phyloP scores from a whole-genome alignment of 805 yeast species.

The Vanderwaltozyma verrucispora region DNA sequence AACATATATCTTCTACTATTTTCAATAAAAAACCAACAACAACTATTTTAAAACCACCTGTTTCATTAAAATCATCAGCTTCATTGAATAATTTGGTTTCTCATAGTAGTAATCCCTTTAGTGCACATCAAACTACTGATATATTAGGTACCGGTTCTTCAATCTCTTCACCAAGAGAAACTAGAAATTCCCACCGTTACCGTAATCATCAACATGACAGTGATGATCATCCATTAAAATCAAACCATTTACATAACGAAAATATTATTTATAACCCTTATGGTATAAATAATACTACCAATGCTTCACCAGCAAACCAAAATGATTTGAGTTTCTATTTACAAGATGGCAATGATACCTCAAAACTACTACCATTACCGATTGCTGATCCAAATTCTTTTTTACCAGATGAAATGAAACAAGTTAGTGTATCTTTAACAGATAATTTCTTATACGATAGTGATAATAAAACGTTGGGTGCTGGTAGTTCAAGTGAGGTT shows the following conservation, averaged over 20 bases:
- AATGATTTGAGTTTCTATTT: conserved; percentile 21
- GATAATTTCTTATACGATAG: conserved; percentile 44
- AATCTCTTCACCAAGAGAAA: conserved; percentile 19
- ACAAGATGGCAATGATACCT: conserved; percentile 28
- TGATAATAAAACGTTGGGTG: conserved; percentile 45
- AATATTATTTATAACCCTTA: conserved; percentile 58
- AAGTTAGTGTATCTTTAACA: conserved; percentile 37
- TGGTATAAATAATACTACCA: conserved; percentile 29
- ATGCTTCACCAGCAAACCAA: conserved; percentile 4
- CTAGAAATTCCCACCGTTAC: conserved; percentile 3
- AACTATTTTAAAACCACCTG: conserved; percentile 3
- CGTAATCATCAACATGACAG: conserved; percentile 2
- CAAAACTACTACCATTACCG: conserved; percentile 47
- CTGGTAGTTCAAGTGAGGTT: conserved; percentile 66
- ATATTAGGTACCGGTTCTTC: conserved; percentile 17
- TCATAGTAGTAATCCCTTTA: conserved; percentile 26
- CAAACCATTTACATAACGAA: conserved; percentile 9
- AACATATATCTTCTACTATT: conserved; percentile 18
- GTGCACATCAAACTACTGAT: conserved; percentile 15
- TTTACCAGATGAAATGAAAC: conserved; percentile 45
- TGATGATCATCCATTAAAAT: conserved; percentile 4
- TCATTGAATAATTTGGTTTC: conserved; percentile 20
- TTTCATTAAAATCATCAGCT: conserved; percentile 15
- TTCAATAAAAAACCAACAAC: conserved; percentile 13
- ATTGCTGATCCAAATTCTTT: conserved; percentile 55